phyloP scores from a whole-genome alignment of 805 yeast genomes.

The Yamadazyma sp. region DNA sequence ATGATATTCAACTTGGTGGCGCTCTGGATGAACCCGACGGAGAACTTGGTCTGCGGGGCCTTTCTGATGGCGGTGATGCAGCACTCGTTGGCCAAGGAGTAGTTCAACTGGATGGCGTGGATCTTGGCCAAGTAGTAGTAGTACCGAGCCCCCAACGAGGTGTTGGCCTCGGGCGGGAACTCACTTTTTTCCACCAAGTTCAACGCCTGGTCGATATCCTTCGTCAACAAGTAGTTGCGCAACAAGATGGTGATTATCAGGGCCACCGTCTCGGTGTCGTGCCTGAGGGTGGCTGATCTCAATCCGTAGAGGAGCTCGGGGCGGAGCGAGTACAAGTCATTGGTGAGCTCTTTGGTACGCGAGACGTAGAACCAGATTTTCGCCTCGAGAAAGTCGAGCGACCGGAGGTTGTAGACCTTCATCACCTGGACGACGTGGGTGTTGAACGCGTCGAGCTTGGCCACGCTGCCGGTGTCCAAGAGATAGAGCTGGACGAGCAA shows the following conservation, averaged over 20 bases:
- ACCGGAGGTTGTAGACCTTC: conserved; percentile 69
- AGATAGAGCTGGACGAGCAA: conserved; percentile 75
- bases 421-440: conserved; percentile 51
- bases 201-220: conserved; percentile 84
- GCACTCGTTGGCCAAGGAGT: conserved; percentile 85
- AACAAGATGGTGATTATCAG: conserved; percentile 80
- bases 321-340: conserved; percentile 57
- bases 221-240: conserved; percentile 73
- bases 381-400: conserved; percentile 82
- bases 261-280: conserved; percentile 90
- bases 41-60: conserved; percentile 85
- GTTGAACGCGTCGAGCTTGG: conserved; percentile 54
- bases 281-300: conserved; percentile 87
- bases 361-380: conserved; percentile 91
- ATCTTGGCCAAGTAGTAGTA: conserved; percentile 89
- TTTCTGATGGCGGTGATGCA: conserved; percentile 94
- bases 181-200: conserved; percentile 86
- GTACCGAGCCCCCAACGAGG: conserved; percentile 88
- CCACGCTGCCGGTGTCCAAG: conserved; percentile 58
- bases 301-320: conserved; percentile 69
- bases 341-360: conserved; percentile 67
- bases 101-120: conserved; percentile 88
- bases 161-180: conserved; percentile 81
- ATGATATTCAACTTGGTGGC: conserved; percentile 86
- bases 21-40: conserved; percentile 84